These are phyloP conservation scores for Musa troglodytarum DNA, from an alignment of 176 grass and related monocot genomes.

Conservation along the genomic window DNA sequence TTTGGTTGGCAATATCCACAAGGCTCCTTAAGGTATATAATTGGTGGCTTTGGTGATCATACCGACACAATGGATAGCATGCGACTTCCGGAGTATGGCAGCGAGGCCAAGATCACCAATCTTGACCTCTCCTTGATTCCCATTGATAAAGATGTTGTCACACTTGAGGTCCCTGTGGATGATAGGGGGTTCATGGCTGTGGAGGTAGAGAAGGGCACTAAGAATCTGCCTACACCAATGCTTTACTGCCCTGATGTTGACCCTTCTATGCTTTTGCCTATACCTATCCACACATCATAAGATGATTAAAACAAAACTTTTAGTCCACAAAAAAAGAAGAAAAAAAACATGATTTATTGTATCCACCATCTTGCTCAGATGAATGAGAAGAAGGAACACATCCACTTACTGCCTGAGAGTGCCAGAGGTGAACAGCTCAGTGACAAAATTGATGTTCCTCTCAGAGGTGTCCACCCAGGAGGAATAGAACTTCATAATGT, in stretches of 20 bases:
- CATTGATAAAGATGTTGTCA: slow-evolving; percentile 95
- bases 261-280: slow-evolving; percentile 57
- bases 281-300: slow-evolving; percentile 45
- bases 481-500: slow-evolving; percentile 96
- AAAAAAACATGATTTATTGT: not conserved
- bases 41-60: slow-evolving; percentile 3
- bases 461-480: slow-evolving; percentile 81
- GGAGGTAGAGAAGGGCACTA: slow-evolving; percentile 68
- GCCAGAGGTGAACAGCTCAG: slow-evolving; percentile 98
- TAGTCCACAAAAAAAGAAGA: not conserved
- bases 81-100: slow-evolving; percentile 84
- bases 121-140: slow-evolving; percentile 89
- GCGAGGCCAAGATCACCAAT: slow-evolving; percentile 94
- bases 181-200: slow-evolving; percentile 83
- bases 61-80: slow-evolving; percentile 88
- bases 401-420: slow-evolving; percentile 77
- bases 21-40: not conserved
- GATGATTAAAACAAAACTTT: slow-evolving; percentile 3
- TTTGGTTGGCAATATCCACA: too few relatives aligned
- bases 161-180: slow-evolving; percentile 99
- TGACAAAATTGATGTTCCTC: slow-evolving; percentile 99
- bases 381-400: not conserved
- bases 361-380: not conserved
- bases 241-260: slow-evolving; percentile 89
- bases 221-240: slow-evolving; percentile 94